These are phyloP conservation scores for Paraconiothyrium sp. DNA, from an alignment of 2,329 filamentous ascomycete species.

Conservation along the genomic window DNA sequence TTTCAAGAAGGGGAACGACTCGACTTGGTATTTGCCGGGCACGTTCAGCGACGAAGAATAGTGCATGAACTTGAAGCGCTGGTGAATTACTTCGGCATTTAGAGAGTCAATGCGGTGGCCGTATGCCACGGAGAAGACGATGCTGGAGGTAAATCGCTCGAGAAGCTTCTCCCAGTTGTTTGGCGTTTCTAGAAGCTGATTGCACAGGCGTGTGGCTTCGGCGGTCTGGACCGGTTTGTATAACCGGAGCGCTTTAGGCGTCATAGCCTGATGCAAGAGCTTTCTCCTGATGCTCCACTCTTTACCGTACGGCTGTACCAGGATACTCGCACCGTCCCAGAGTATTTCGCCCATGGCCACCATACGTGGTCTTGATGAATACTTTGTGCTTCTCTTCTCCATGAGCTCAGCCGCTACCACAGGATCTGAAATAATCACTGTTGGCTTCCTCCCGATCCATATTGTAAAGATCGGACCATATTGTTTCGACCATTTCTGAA, in stretches of 20 bases:
- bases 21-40: constrained; percentile 57
- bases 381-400: constrained; percentile 58
- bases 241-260: constrained; percentile 53
- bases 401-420: constrained; percentile 56
- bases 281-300: constrained; percentile 56
- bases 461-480: constrained; percentile 61
- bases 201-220: constrained; percentile 58
- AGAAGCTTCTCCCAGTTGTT: constrained; percentile 57
- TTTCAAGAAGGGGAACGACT: constrained; percentile 57
- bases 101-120: constrained; percentile 61
- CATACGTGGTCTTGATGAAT: constrained; percentile 56
- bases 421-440: constrained; percentile 57
- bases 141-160: constrained; percentile 59
- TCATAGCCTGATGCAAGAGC: constrained; percentile 54
- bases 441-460: constrained; percentile 59
- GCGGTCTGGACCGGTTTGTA: constrained; percentile 62
- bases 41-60: constrained; percentile 60
- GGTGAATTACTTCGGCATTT: constrained; percentile 57
- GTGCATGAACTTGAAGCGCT: constrained; percentile 60
- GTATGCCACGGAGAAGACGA: constrained; percentile 63
- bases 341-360: constrained; percentile 58
- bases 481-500: constrained; percentile 55
- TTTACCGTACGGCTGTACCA: constrained; percentile 61
- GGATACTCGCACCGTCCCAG: constrained; percentile 55
- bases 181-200: constrained; percentile 53